A percentile compares a stretch with the other conserved stretches of the same genome.
Conservation (phyloP, 805 yeast genomes). For the Babjeviella inositovora region DNA sequence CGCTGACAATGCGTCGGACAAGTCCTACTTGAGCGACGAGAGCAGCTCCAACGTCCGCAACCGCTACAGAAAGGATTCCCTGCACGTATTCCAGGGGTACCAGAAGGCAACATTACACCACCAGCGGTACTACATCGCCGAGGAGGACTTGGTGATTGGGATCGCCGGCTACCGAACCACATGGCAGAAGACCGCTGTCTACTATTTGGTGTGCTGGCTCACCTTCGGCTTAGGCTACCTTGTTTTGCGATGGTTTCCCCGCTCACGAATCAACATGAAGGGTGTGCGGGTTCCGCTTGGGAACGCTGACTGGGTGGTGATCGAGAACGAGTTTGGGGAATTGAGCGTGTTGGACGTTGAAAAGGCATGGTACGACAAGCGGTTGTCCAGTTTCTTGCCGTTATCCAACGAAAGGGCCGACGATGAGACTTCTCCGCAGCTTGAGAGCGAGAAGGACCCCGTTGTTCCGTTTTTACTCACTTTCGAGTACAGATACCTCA, state of each 20-base stretch:
- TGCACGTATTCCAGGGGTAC: slow-evolving; percentile 7
- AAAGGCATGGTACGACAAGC: slow-evolving; percentile 50
- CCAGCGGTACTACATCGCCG: slow-evolving; percentile 86
- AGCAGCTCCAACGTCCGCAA: slow-evolving; percentile 1
- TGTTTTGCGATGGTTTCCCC: slow-evolving; percentile 75
- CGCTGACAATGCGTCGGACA: slow-evolving; percentile 2
- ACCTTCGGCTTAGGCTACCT: slow-evolving; percentile 67
- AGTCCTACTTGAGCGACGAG: slow-evolving; percentile 1
- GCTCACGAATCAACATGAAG: slow-evolving; percentile 46
- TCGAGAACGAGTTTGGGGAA: slow-evolving; percentile 91
- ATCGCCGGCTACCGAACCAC: slow-evolving; percentile 76
- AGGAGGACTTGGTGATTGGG: slow-evolving; percentile 88
- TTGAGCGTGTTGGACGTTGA: slow-evolving; percentile 41
- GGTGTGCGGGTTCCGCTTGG: slow-evolving; percentile 61
- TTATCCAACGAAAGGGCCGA: slow-evolving; percentile 9
- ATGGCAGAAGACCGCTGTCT: slow-evolving; percentile 22
- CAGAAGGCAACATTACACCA: slow-evolving; percentile 28
- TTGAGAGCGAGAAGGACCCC: slow-evolving; percentile 31
- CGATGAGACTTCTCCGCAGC: slow-evolving; percentile 4
- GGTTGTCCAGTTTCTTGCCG: slow-evolving; percentile 52
- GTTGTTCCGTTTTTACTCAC: slow-evolving; percentile 52
- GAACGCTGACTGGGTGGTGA: slow-evolving; percentile 79
- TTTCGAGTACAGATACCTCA: slow-evolving; percentile 73
- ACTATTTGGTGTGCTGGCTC: slow-evolving; percentile 32
- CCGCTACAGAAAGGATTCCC: slow-evolving; percentile 2